Evolutionary conservation across 352 stramenopile genomes (phyloP).

Genomic region (Pythium aquatile): DNA sequence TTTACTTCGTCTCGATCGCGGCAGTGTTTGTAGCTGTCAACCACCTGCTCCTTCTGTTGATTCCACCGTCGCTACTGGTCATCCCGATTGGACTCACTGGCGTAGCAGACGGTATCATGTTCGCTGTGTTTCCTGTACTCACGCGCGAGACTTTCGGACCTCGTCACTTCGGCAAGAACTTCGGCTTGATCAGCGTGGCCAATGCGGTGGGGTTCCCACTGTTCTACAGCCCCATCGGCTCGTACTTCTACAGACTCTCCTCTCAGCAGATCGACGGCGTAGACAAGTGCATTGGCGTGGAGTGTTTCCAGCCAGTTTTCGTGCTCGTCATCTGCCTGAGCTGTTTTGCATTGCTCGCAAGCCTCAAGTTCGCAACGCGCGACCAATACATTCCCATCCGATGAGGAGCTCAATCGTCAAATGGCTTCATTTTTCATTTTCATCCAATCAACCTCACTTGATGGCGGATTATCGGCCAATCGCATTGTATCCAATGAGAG

Average conservation of each 20-base stretch:
- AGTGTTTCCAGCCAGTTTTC: constrained; percentile 70
- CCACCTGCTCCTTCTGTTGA: constrained; percentile 54
- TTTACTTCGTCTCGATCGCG: constrained; percentile 59
- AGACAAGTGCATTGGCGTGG: constrained; percentile 49
- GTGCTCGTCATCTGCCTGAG: constrained; percentile 53
- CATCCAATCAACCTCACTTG: neutral
- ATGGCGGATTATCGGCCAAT: neutral
- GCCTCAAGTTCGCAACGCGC: constrained; percentile 46
- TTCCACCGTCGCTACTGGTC: constrained; percentile 38
- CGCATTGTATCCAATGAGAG: neutral
- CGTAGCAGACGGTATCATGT: constrained; percentile 71
- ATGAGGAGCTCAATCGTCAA: neutral
- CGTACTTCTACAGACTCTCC: constrained; percentile 52
- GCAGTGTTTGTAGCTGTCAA: constrained; percentile 56
- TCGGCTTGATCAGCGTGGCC: constrained; percentile 68
- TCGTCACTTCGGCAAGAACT: constrained; percentile 79
- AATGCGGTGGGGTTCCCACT: constrained; percentile 74
- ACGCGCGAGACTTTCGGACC: constrained; percentile 68
- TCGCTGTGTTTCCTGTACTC: constrained; percentile 65
- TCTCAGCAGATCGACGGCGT: constrained; percentile 35
- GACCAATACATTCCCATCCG: constrained; percentile 30
- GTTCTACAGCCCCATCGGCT: constrained; percentile 66
- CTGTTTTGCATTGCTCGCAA: constrained; percentile 46
- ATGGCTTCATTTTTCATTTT: constrained; percentile 1
- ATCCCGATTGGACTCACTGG: constrained; percentile 63